Percentiles rank a stretch among this genome's conserved stretches.
phyloP scores from a whole-genome alignment of 192 early-diverging fungal species.

The Gorgonomyces haynaldii region DNA sequence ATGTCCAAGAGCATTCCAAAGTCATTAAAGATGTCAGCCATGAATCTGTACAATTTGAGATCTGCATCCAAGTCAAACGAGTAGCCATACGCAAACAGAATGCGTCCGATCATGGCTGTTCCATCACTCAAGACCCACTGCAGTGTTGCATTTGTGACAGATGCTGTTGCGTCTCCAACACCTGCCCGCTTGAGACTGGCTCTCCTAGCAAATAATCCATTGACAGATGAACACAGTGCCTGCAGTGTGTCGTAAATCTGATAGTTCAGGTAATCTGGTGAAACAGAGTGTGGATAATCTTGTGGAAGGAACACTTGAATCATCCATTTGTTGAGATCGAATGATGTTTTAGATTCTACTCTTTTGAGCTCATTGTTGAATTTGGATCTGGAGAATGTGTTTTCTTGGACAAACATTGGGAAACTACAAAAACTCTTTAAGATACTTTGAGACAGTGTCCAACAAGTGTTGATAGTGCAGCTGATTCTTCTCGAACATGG shows the following conservation, averaged over 20 bases:
- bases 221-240: conserved; percentile 5
- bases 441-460: not conserved
- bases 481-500: conserved; percentile 13
- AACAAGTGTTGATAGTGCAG: conserved; percentile 5
- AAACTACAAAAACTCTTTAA: no score
- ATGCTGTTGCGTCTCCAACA: conserved; percentile 23
- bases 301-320: no score
- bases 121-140: conserved; percentile 24
- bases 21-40: conserved; percentile 35
- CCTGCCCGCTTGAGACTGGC: conserved; percentile 16
- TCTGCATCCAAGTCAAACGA: conserved; percentile 22
- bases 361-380: no score
- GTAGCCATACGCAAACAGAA: conserved; percentile 27
- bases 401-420: no score
- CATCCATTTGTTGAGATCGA: no score
- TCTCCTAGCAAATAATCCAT: conserved; percentile 21
- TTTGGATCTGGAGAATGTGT: no score
- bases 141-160: conserved; percentile 14
- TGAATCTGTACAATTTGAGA: conserved; percentile 26
- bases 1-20: conserved; percentile 18
- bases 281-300: conserved; percentile 4
- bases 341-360: no score
- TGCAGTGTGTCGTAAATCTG: conserved; percentile 31
- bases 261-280: conserved; percentile 21
- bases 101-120: conserved; percentile 25